Percentiles rank a stretch among this genome's conserved stretches.
These are phyloP conservation scores for Lactarius sanguifluus DNA, from an alignment of 768 basidiomycete genomes.

Conservation along the genomic window DNA sequence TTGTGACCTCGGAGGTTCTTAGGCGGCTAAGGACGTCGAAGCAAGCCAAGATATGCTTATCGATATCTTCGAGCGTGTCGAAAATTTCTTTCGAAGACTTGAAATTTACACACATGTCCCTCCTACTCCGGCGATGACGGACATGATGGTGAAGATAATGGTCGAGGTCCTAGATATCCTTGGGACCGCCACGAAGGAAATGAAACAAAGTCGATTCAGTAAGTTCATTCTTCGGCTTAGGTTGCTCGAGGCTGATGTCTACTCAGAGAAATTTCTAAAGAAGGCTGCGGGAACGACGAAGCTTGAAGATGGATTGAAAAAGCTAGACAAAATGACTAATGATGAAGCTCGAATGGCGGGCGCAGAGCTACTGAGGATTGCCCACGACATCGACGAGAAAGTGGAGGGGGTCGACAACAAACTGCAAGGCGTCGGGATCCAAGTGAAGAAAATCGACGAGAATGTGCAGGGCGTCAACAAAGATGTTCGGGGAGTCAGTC, in stretches of 20 bases:
- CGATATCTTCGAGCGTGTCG: neutral
- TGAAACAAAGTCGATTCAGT: neutral
- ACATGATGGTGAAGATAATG: conserved; percentile 1
- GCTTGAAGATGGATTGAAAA: neutral
- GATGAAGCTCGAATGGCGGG: neutral
- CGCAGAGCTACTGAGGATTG: neutral
- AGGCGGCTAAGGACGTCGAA: neutral
- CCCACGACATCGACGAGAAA: neutral
- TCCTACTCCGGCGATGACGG: neutral
- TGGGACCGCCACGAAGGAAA: neutral
- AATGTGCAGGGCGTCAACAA: neutral
- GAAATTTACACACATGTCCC: neutral
- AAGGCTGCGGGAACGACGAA: neutral
- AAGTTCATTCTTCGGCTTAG: neutral
- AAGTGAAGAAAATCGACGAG: neutral
- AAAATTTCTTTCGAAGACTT: neutral
- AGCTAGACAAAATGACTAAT: neutral
- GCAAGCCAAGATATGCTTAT: neutral
- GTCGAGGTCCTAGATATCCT: neutral
- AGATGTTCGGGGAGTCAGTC: neutral
- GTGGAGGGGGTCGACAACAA: neutral
- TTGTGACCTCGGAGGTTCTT: neutral
- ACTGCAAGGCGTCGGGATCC: neutral
- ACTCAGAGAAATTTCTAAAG: neutral
- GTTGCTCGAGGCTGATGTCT: neutral